A percentile compares a stretch with the other conserved stretches of the same genome.
Conservation (phyloP, 2,329 filamentous ascomycete genomes). For the Sarocladium kiliense region DNA sequence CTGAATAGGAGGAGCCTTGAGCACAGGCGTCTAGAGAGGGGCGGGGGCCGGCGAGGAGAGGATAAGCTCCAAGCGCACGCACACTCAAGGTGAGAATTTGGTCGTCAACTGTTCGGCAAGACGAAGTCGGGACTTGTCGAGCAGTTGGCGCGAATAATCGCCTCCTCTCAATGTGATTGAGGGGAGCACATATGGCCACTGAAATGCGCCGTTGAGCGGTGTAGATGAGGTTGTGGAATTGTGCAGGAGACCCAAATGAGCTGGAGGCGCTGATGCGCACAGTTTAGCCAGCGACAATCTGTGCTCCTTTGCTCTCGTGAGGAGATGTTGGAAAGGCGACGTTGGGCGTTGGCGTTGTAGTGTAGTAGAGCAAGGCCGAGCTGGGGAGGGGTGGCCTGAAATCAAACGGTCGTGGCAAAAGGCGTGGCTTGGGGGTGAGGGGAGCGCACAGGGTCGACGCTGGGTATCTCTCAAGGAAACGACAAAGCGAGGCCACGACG, state of each 20-base stretch:
- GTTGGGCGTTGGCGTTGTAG: not conserved
- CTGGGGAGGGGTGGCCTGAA: conserved; percentile 4
- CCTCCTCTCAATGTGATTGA: not conserved
- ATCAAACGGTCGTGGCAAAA: conserved; percentile 1
- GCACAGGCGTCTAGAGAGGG: not conserved
- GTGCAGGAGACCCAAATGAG: too few species aligned
- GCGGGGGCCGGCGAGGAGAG: not conserved
- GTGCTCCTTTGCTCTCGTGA: not conserved
- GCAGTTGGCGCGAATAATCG: not conserved
- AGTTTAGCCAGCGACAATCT: not conserved
- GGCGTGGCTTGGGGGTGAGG: not conserved
- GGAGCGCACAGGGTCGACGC: not conserved
- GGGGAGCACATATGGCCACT: conserved; percentile 1
- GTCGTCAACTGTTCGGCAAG: not conserved
- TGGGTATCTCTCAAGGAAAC: conserved; percentile 6
- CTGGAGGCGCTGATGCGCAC: not conserved
- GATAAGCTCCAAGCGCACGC: not conserved
- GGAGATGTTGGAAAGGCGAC: not conserved
- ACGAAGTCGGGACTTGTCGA: not conserved
- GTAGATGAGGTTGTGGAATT: not conserved
- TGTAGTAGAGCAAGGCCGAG: not conserved
- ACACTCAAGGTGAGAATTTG: not conserved
- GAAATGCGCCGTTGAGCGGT: not conserved
- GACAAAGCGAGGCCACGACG: not conserved
- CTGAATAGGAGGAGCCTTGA: not conserved